phyloP scores from a whole-genome alignment of 192 early-diverging fungal genomes.

The Podila horticola region DNA sequence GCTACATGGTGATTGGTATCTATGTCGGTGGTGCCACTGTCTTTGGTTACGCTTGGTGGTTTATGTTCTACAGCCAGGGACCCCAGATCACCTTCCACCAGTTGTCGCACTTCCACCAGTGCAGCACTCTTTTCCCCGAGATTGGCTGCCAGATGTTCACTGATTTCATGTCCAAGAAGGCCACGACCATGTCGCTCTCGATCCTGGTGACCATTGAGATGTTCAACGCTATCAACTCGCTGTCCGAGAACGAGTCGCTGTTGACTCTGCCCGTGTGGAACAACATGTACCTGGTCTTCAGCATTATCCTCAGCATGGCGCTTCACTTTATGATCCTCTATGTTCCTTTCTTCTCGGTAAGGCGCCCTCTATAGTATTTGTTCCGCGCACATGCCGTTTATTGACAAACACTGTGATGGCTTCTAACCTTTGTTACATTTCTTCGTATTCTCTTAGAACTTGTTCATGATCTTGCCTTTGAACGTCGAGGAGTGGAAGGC shows the following conservation, averaged over 20 bases:
- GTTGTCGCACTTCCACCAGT: constrained; percentile 95
- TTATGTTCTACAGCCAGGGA: constrained; percentile 90
- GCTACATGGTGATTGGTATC: constrained; percentile 91
- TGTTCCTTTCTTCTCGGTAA: constrained; percentile 92
- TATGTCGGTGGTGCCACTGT: constrained; percentile 96
- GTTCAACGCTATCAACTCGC: constrained; percentile 98
- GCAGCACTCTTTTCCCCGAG: constrained; percentile 85
- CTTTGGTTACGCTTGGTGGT: constrained; percentile 99
- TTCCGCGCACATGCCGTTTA: not conserved
- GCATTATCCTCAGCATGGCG: constrained; percentile 89
- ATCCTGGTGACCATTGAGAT: constrained; percentile 98
- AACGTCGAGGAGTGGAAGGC: constrained; percentile 91
- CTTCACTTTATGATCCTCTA: constrained; percentile 98
- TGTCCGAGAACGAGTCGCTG: constrained; percentile 96
- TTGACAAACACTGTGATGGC: not conserved
- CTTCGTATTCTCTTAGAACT: constrained; percentile 43
- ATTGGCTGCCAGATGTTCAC: constrained; percentile 94
- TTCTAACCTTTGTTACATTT: not conserved
- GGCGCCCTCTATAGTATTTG: not conserved
- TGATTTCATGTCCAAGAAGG: constrained; percentile 80
- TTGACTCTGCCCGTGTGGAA: constrained; percentile 91
- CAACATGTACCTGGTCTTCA: constrained; percentile 88
- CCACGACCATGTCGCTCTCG: constrained; percentile 95
- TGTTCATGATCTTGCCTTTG: constrained; percentile 93
- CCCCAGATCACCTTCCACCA: constrained; percentile 91